Evolutionary conservation across 345 rosid genomes (phyloP), one percentile per base, ranked within the genome.

Genomic region (Salix viminalis): DNA sequence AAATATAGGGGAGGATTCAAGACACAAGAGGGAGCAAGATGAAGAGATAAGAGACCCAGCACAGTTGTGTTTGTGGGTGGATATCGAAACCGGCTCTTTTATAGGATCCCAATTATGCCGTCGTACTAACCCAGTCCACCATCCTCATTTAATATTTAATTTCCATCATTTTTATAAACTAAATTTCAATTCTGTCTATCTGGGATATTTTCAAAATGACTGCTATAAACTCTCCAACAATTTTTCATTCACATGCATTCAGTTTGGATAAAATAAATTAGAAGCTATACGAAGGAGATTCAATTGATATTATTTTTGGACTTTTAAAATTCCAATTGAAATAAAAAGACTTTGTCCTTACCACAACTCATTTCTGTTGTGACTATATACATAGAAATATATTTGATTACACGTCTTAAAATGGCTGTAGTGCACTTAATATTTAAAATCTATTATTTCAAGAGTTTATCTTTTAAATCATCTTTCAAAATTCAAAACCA

Each of bases 51-150:
- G 42, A 73, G 61, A 77, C 3, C 46, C 68, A 62, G 69, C 28
- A 34, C 66, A 23, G 62, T 65, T 21, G 69, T 9, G 28, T 23
- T 23, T 58, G 64, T n/a, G 36, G 70, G 75, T 36, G 79, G 62
- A 41, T n/a, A 69, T 70, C 32, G 44, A 58, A 71, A 74, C 80
- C 18, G 70, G 68, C 79, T 80, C 10, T 76, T 84, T 86, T 86
- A 85, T 88, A 86, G 87, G 85, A 85, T 82, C 79, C 81, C 74
- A 18, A 72, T 67, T 18, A 32, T 65, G 81, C 77, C 80, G 78
- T 65, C 75, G 69, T 66, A n/a, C 28, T 14, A 78, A 41, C 58
- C 76, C 76, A 34, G 76, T 74, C 67, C 58, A 30, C 65, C 44
- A 8, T 46, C 68, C 60, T 15, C 7, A n/a, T 84, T 69, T 18